These are phyloP conservation scores for Fusarium verrucosum DNA, from an alignment of 2,329 filamentous ascomycete species.

Conservation along the genomic window DNA sequence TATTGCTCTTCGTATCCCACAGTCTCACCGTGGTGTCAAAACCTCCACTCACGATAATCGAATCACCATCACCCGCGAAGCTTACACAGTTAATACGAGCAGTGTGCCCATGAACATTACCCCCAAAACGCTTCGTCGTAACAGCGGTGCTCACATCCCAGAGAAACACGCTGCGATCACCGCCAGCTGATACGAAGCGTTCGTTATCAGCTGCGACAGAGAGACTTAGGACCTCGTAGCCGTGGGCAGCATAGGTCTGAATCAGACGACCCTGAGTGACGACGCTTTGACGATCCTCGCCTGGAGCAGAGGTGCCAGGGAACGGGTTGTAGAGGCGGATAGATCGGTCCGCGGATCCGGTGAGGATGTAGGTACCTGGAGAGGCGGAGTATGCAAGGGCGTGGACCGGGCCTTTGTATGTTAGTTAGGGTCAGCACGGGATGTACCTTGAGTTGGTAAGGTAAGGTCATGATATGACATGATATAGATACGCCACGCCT, in stretches of 20 bases:
- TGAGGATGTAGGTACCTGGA: conserved; percentile 81
- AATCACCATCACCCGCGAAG: conserved; percentile 80
- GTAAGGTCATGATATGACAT: background rate
- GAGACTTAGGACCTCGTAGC: conserved; percentile 89
- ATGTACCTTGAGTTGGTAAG: conserved; percentile 12
- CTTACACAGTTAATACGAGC: conserved; percentile 80
- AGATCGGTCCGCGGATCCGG: conserved; percentile 83
- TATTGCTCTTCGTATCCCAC: conserved; percentile 72
- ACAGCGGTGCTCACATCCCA: conserved; percentile 90
- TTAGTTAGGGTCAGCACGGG: conserved; percentile 30
- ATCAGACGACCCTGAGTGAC: conserved; percentile 70
- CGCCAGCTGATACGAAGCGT: conserved; percentile 85
- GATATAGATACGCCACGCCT: conserved; percentile 26
- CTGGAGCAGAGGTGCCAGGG: conserved; percentile 55
- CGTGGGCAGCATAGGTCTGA: conserved; percentile 89
- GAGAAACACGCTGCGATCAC: conserved; percentile 89
- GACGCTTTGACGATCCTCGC: conserved; percentile 42
- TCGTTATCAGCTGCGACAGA: conserved; percentile 80
- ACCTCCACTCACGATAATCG: conserved; percentile 75
- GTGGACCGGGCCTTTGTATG: conserved; percentile 70
- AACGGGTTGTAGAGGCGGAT: conserved; percentile 87
- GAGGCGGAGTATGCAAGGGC: conserved; percentile 77
- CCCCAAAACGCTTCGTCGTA: conserved; percentile 78
- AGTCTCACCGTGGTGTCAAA: conserved; percentile 80
- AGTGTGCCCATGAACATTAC: conserved; percentile 69